phyloP scores from a whole-genome alignment of 2,329 filamentous ascomycete species.

The Paecilomyces variotii region DNA sequence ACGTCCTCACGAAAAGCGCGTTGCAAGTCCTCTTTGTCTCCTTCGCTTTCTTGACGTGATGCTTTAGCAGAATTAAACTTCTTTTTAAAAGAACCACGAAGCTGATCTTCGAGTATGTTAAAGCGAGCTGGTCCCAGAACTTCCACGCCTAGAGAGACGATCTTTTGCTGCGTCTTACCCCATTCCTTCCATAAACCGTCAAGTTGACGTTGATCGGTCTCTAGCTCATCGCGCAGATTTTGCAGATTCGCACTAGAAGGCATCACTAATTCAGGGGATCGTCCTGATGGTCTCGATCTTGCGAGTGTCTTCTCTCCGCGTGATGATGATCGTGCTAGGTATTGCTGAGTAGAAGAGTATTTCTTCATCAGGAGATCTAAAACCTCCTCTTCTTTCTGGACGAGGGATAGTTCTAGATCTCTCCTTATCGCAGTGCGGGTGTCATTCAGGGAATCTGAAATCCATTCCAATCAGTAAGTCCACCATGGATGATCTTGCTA shows the following conservation, averaged over 20 bases:
- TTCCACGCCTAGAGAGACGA: conserved; percentile 11
- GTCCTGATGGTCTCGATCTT: not conserved
- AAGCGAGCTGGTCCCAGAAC: conserved; percentile 6
- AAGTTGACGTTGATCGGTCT: conserved; percentile 3
- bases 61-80: not conserved
- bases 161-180: conserved; percentile 11
- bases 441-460: not conserved
- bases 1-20: conserved; percentile 2
- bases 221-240: not conserved
- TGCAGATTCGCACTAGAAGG: conserved; percentile 2
- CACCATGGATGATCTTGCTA: too few relatives aligned
- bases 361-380: not conserved
- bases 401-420: not conserved
- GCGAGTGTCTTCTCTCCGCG: too few relatives aligned
- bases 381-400: not conserved
- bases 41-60: not conserved
- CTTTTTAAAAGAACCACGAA: not conserved
- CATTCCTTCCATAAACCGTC: conserved; percentile 13
- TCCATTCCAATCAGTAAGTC: not conserved
- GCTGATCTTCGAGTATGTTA: not conserved
- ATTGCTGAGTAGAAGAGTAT: not conserved
- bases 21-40: not conserved
- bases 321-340: too few relatives aligned
- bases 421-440: not conserved
- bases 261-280: not conserved